Base-by-base conservation (phyloP, 1,284 basidiomycete genomes). In the Psilocybe mexicana region DNA sequence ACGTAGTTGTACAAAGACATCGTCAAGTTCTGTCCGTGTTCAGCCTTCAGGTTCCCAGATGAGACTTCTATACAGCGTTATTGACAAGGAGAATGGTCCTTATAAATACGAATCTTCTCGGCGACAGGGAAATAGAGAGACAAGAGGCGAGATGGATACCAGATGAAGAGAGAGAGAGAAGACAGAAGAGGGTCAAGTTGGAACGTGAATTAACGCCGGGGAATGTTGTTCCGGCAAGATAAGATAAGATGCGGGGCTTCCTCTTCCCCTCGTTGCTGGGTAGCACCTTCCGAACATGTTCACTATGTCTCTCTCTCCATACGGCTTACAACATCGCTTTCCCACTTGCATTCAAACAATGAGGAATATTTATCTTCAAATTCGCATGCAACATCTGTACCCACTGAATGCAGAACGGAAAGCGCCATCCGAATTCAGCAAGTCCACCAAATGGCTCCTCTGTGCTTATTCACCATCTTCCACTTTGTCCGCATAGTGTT, bases 1-100 rank as follows among this genome's bases (percentile, higher is more conserved):
- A 83, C 70, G 63, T 89, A 89, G 67, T 76, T 81, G 68, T 74
- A 77, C 28, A 74, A 61, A 23, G 73, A 74, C 73, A 75, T 74
- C 42, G 10, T 40, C 38, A 10, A 14, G 24, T 30, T 24, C 5
- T 24, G 6, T 23, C 35, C 38, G 7, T 24, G 46, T n/a, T 40
- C 7, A 6, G 38, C 30, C 5, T 33, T 33, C 30, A 33, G 5
- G 30, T 33, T 33, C 5, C 8, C 5, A 33, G 30, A 33, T 33
- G 30, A 33, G 30, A 33, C 30, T 33, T 33, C 30, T 33, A 33
- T 33, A 4, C 30, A 33, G 30, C 4, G 5, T 33, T 33, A 8
- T 33, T 33, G 5, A 6, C 30, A 33, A 4, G 8, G 30, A 33
- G 30, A 33, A 8, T 6, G 8, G 30, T 33, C 30, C 30, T 33